Base-by-base conservation (phyloP, 2,329 filamentous ascomycete species). In the Colletotrichum liriopes region DNA sequence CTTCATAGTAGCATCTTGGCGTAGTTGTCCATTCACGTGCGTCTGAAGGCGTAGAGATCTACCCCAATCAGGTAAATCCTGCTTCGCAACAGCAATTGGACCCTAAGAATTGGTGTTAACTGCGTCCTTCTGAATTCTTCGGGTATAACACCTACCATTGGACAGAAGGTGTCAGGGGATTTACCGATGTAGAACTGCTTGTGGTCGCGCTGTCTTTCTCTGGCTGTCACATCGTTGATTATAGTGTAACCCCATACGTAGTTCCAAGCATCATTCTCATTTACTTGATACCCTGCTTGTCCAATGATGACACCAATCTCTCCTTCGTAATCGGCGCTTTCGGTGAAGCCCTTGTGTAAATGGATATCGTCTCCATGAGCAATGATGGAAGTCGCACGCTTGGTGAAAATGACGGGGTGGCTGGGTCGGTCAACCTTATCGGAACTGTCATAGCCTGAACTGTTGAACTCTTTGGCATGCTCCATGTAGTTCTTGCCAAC, bases 121-220 rank as follows among this genome's bases (percentile, higher is more conserved):
- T 18, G 39, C n/a, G 7, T 1, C 3, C 29, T 32, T 6, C 6
- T 32, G 29, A 32, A 32, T 32, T 32, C 29, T 32, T 6, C 29
- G 4, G 29, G 29, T 0, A 5, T 6, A 9, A 9, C 7, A 29
- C 65, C 52, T 73, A 86, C 84, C 81, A 89, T 89, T 0, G 87
- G 87, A 72, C 87, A 90, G 73, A 86, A 89, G 0, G 86, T 88
- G 76, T 90, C 87, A 0, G 84, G 79, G 0, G 85, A 88, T 76
- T 90, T 90, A 11, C 88, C 88, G 60, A 91, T 85, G 67, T 86
- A 90, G 76, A 90, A 90, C 73, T 91, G 89, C 76, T 90, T 90
- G 70, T 90, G 88, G 72, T 89, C 86, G 18, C 86, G 78, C 78
- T 89, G 87, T 47, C 81, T 78, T 71, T 88, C 85, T 2, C 87